Evolutionary conservation across 140 eudicot species (phyloP), one percentile per base, ranked within the genome.

Genomic region (Anethum foeniculum): DNA sequence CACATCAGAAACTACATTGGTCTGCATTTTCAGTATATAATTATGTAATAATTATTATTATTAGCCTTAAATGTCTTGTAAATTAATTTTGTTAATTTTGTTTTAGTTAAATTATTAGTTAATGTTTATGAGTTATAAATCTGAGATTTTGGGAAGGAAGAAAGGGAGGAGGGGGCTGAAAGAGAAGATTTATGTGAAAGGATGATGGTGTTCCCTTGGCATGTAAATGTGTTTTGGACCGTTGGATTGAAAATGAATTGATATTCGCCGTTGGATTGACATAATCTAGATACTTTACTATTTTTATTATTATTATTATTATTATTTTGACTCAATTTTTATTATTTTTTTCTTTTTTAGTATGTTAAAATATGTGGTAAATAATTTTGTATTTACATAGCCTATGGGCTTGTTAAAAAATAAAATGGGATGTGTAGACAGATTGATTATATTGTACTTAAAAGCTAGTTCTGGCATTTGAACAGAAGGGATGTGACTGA

Each of bases 201-300:
- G 82, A 7, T 56, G 86, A 83, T 60, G 89, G 85, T 65, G 82
- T 86, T 85, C 91, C 88, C 85, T 34, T 34, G 38, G 38, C 38
- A 34, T 34, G 38, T 34, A 34, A 14, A 78, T 78, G 58, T 34
- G 30, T 39, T 84, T 25, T 6, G 11, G 49, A n/a, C 87, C 93
- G 90, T 90, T 88, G 88, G 97, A 92, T 92, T 64, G 38, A 77
- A 77, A 51, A 6, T 28, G 65, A 9, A 25, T 68, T 83, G 6
- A 81, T 74, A 49, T 78, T 72, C n/a, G n/a, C 88, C 92, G 88
- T 86, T 68, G 85, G 78, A 77, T 83, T 67, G 64, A 25, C 71
- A 78, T 81, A 67, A 72, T 82, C 16, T 64, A 71, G 74, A 19
- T 52, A 14, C 36, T 51, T 13, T 62, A 82, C 71, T 5, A 19